phyloP scores from a whole-genome alignment of 768 basidiomycete genomes.

The Phanerochaete carnosa region DNA sequence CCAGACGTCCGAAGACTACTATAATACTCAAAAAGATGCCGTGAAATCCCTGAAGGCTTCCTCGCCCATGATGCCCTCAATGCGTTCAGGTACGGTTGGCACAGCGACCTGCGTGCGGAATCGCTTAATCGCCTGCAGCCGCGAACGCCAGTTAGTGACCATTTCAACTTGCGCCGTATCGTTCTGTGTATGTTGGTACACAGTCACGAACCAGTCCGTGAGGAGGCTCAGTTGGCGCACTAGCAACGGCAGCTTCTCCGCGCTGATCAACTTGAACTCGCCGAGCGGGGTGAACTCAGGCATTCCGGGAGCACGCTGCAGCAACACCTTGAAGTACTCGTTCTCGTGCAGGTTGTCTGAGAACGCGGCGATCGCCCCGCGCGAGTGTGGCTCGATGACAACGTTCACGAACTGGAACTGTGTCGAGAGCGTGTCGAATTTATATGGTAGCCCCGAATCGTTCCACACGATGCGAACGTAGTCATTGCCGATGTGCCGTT shows the following conservation, averaged over 20 bases:
- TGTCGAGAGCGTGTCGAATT: constrained; percentile 87
- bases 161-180: constrained; percentile 74
- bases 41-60: constrained; percentile 31
- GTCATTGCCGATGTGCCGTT: constrained; percentile 96
- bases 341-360: constrained; percentile 83
- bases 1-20: constrained; percentile 1
- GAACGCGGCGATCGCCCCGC: constrained; percentile 80
- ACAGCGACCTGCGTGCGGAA: constrained; percentile 37
- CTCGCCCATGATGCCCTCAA: constrained; percentile 25
- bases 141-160: constrained; percentile 84
- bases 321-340: constrained; percentile 93
- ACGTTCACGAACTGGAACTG: constrained; percentile 98
- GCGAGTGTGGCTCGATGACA: constrained; percentile 90
- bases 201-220: constrained; percentile 86
- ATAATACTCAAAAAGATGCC: constrained; percentile 17
- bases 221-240: constrained; percentile 85
- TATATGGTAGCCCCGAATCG: constrained; percentile 87
- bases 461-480: constrained; percentile 97
- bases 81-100: constrained; percentile 18
- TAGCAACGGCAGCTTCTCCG: constrained; percentile 80
- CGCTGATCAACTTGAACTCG: constrained; percentile 91
- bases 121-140: constrained; percentile 75
- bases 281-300: constrained; percentile 92
- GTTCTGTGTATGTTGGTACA: constrained; percentile 70
- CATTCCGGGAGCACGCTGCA: constrained; percentile 88